Evolutionary conservation across 129 eudicot species (phyloP).

Genomic region (sunflower (Helianthus annuus)): HanXRQr2.0-SUNRISE NC_035447.2:40545241-40545740

Average conservation of each 20-base stretch:
- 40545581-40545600: neutral
- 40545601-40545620: neutral
- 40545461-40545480: conserved; percentile 22
- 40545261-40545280: too few relatives aligned
- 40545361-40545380: conserved; percentile 59
- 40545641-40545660: too few relatives aligned
- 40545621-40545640: neutral
- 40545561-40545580: conserved; percentile 8
- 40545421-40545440: conserved; percentile 62
- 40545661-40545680: too few relatives aligned
- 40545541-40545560: conserved; percentile 30
- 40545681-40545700: too few relatives aligned
- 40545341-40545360: too few relatives aligned
- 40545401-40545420: conserved; percentile 68
- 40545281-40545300: too few relatives aligned
- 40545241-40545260: too few relatives aligned
- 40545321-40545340: too few relatives aligned
- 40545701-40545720: too few relatives aligned
- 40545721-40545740: too few relatives aligned
- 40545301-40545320: too few relatives aligned
- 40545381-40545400: conserved; percentile 73
- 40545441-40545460: conserved; percentile 41
- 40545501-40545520: neutral
- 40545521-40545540: neutral
- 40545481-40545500: conserved; percentile 18